These are phyloP conservation scores for Diphasiastrum complanatum DNA, from an alignment of 83 land plant species.

Conservation along the genomic window DNA sequence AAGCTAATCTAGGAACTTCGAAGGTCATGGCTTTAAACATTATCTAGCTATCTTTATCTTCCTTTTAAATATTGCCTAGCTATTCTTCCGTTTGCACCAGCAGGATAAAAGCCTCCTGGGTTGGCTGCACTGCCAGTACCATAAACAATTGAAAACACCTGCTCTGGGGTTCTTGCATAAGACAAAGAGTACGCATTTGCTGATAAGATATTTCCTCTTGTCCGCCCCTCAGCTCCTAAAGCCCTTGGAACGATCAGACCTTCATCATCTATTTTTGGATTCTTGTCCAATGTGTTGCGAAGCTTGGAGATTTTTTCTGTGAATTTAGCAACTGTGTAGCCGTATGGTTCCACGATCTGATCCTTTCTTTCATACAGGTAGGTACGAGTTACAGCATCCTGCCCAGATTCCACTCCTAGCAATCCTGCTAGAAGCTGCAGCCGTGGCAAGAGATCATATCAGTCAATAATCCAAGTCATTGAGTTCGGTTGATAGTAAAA, in stretches of 20 bases:
- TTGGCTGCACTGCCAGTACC: conserved; percentile 38
- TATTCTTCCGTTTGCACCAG: conserved; percentile 52
- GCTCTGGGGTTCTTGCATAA: conserved; percentile 44
- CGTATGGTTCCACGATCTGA: conserved; percentile 41
- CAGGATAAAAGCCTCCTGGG: conserved; percentile 67
- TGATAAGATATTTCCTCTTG: conserved; percentile 40
- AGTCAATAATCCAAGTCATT: neutral
- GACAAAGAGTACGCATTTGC: conserved; percentile 45
- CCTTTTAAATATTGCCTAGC: too few relatives aligned
- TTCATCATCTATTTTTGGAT: conserved; percentile 44
- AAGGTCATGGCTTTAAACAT: too few relatives aligned
- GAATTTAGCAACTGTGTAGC: conserved; percentile 46
- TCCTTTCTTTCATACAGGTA: conserved; percentile 28
- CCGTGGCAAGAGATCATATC: neutral
- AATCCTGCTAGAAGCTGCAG: conserved; percentile 53
- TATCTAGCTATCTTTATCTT: too few relatives aligned
- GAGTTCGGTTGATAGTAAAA: neutral
- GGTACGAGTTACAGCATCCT: conserved; percentile 55
- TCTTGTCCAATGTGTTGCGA: conserved; percentile 32
- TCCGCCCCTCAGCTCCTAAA: conserved; percentile 45
- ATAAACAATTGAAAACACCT: conserved; percentile 49
- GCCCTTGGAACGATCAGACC: conserved; percentile 43
- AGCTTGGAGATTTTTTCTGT: conserved; percentile 43
- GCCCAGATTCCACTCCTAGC: conserved; percentile 59
- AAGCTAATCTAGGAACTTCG: too few relatives aligned